phyloP scores from a whole-genome alignment of 345 rosid species.

The Heritiera littoralis region DNA sequence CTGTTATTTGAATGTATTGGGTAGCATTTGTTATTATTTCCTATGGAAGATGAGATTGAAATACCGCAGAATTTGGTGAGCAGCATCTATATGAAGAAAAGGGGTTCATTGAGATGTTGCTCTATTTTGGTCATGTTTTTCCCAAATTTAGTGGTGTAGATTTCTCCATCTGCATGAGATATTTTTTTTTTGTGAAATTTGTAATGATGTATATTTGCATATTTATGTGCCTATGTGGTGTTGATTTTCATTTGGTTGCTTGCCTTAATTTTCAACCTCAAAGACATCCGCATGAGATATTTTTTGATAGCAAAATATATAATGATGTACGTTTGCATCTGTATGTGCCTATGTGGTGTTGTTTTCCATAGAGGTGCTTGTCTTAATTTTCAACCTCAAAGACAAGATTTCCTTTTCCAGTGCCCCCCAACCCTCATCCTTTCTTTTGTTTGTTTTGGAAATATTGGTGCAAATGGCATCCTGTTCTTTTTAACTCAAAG shows the following conservation, averaged over 20 bases:
- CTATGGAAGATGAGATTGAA: background rate
- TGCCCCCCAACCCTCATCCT: slow-evolving; percentile 13
- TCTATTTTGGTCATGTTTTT: no score
- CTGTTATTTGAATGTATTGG: background rate
- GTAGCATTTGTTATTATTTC: background rate
- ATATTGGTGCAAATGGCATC: no score
- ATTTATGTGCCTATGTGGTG: background rate
- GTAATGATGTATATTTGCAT: background rate
- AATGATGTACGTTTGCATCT: background rate
- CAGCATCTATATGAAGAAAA: background rate
- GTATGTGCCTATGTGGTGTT: background rate
- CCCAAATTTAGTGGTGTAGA: no score
- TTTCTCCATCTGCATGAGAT: background rate
- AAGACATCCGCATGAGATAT: slow-evolving; percentile 8
- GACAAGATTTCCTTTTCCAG: background rate
- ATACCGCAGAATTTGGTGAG: background rate
- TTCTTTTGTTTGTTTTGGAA: slow-evolving; percentile 11
- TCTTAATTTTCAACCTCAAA: background rate
- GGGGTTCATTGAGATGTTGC: background rate
- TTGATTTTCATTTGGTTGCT: background rate
- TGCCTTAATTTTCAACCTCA: background rate
- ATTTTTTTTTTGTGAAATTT: background rate
- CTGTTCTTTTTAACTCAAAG: background rate
- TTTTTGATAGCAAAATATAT: background rate
- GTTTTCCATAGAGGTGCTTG: background rate